phyloP scores from a whole-genome alignment of 2,329 filamentous ascomycete genomes.

The Trematosphaeria pertusa region DNA sequence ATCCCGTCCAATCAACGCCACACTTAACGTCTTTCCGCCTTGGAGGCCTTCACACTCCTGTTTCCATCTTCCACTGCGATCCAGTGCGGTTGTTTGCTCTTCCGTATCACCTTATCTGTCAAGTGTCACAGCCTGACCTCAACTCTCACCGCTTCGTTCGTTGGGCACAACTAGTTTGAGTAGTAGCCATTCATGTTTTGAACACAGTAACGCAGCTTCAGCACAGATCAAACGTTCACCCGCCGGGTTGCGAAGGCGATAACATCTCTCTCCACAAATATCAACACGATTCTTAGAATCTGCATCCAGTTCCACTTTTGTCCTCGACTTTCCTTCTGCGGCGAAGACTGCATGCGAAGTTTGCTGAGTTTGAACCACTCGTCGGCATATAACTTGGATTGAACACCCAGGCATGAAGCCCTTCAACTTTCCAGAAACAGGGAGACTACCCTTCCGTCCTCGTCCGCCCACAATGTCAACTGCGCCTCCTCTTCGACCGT shows the following conservation, averaged over 20 bases:
- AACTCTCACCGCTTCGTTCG: no score
- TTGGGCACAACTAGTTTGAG: no score
- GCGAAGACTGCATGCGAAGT: conserved; percentile 2
- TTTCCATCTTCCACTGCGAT: no score
- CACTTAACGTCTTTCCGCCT: no score
- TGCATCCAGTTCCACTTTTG: conserved; percentile 10
- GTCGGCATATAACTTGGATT: no score
- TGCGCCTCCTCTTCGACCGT: conserved; percentile 11
- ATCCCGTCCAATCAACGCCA: neutral
- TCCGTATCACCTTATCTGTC: neutral
- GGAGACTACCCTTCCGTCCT: conserved; percentile 4
- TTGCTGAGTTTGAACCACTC: conserved; percentile 6
- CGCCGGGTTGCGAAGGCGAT: neutral
- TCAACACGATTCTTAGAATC: no score
- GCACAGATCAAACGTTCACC: neutral
- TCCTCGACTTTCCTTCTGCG: neutral
- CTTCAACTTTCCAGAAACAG: conserved; percentile 1
- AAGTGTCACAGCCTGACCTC: neutral
- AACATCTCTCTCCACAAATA: conserved; percentile 1
- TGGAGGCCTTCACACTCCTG: no score
- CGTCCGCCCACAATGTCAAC: conserved; percentile 6
- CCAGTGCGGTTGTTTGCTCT: neutral
- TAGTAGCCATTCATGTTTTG: neutral
- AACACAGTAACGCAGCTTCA: neutral
- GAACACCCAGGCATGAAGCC: no score